These are phyloP conservation scores for Ustanciosporium gigantosporum DNA, from an alignment of 1,284 basidiomycete genomes.

Conservation along the genomic window DNA sequence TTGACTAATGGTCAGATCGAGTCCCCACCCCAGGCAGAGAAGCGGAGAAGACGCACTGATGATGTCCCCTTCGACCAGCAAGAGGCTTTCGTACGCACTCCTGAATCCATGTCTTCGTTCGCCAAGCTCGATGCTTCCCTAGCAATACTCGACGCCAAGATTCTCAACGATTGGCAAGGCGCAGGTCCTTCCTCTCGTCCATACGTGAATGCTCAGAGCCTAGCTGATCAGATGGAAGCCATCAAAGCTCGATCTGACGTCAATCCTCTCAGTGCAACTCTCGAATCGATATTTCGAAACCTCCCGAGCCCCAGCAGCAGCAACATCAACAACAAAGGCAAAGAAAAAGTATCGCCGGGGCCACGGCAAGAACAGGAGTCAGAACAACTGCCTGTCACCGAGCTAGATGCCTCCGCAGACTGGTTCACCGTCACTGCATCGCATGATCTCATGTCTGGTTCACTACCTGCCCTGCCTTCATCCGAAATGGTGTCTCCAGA, in stretches of 20 bases:
- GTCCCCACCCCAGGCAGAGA: conserved; percentile 1
- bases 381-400: neutral
- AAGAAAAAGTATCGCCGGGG: conserved; percentile 29
- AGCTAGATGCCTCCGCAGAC: conserved; percentile 15
- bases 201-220: conserved; percentile 5
- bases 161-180: conserved; percentile 1
- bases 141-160: neutral
- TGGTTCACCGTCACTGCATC: conserved; percentile 49
- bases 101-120: conserved; percentile 69
- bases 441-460: conserved; percentile 35
- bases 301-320: neutral
- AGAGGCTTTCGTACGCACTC: conserved; percentile 76
- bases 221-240: conserved; percentile 18
- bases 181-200: conserved; percentile 30
- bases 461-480: conserved; percentile 30
- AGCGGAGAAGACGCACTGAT: conserved; percentile 2
- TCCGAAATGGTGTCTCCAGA: conserved; percentile 2
- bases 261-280: conserved; percentile 11
- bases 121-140: conserved; percentile 30
- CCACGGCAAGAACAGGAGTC: conserved; percentile 7
- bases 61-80: conserved; percentile 57
- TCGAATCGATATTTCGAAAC: conserved; percentile 13
- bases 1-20: neutral
- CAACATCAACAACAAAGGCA: conserved; percentile 12
- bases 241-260: conserved; percentile 14